These are phyloP conservation scores for Fagopyrum homotropicum DNA, from an alignment of 148 eudicot species.

Conservation along the genomic window DNA sequence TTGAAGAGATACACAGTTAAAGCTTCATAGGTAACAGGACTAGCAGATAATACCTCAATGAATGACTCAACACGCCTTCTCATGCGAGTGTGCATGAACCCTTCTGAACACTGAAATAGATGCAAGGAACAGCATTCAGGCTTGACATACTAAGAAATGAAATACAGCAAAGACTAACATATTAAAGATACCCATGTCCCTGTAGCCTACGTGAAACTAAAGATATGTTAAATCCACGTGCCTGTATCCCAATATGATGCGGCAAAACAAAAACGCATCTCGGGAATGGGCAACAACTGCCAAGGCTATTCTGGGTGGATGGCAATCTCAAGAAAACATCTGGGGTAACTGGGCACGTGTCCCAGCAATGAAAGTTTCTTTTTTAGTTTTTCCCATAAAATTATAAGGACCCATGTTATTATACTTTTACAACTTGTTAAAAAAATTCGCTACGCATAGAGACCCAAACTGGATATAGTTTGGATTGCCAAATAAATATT, in stretches of 20 bases:
- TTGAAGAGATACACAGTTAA: not conserved
- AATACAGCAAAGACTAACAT: not conserved
- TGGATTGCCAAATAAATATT: not conserved
- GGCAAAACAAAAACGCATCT: too few species aligned
- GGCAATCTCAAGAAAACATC: not conserved
- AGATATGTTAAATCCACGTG: not conserved
- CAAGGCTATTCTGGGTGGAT: too few species aligned
- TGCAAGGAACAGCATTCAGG: not conserved
- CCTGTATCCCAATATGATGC: too few species aligned
- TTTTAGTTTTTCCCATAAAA: not conserved
- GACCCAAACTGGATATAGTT: not conserved
- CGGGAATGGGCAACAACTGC: too few species aligned
- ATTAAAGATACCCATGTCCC: not conserved
- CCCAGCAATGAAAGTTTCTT: not conserved
- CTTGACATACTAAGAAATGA: not conserved
- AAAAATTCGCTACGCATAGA: not conserved
- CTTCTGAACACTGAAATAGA: conserved; percentile 79
- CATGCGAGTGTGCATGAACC: conserved; percentile 99
- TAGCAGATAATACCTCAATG: conserved; percentile 58
- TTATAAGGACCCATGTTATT: not conserved
- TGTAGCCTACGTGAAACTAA: not conserved
- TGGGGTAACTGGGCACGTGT: not conserved
- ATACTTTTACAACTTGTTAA: not conserved
- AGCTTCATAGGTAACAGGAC: not conserved
- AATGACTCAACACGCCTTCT: conserved; percentile 95